Percentiles rank a stretch among this genome's conserved stretches.
Conservation (phyloP, 768 basidiomycete species). For the Termitomyces sp. region DNA sequence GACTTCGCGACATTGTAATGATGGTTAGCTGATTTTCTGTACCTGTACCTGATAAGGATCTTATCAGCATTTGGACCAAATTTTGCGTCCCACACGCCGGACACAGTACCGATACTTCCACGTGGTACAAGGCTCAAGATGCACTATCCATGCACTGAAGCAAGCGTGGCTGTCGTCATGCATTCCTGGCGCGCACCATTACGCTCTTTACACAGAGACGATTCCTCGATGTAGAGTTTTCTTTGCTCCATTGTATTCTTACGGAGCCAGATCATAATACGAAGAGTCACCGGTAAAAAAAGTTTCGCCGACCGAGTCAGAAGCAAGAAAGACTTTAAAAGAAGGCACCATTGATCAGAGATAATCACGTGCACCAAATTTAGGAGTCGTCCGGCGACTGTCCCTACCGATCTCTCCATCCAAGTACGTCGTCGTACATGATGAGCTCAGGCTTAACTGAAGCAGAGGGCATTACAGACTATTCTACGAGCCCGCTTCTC, state of each 20-base stretch:
- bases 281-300: slow-evolving; percentile 1
- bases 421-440: slow-evolving; percentile 8
- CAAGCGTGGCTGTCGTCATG: neutral
- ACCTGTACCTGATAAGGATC: neutral
- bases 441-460: slow-evolving; percentile 19
- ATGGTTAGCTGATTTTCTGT: neutral
- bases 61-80: neutral
- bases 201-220: neutral
- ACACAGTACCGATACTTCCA: neutral
- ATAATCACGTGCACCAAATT: slow-evolving; percentile 11
- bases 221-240: neutral
- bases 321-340: neutral
- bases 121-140: neutral
- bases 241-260: neutral
- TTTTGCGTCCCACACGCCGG: neutral
- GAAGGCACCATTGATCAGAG: neutral
- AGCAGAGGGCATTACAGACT: slow-evolving; percentile 16
- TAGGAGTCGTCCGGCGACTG: neutral
- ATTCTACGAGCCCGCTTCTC: slow-evolving; percentile 21
- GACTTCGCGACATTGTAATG: neutral
- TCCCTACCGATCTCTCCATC: neutral
- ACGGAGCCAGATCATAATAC: neutral
- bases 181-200: neutral
- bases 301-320: slow-evolving; percentile 6
- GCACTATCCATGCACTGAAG: neutral